These are phyloP conservation scores for Penicillium roqueforti DNA, from an alignment of 495 filamentous ascomycete species.

Conservation along the genomic window DNA sequence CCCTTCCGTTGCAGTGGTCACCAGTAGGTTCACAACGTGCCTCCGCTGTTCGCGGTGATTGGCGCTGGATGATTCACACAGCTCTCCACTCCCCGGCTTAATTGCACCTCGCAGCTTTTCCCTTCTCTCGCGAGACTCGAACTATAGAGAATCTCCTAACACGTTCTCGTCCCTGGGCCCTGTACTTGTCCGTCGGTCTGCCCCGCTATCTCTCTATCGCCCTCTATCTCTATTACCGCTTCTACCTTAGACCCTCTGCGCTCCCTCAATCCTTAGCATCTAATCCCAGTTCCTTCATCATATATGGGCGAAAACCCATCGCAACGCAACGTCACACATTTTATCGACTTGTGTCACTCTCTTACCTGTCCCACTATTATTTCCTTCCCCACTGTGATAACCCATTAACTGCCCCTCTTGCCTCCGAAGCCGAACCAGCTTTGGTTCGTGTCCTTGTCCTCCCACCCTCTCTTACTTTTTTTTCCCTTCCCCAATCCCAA, in stretches of 20 bases:
- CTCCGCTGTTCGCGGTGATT: constrained; percentile 21
- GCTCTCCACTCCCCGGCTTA: constrained; percentile 19
- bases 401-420: constrained; percentile 12
- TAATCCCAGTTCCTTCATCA: too few species aligned
- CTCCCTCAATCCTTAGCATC: not conserved
- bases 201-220: not conserved
- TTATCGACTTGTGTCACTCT: constrained; percentile 17
- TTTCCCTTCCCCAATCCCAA: not conserved
- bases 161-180: not conserved
- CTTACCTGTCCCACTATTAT: constrained; percentile 21
- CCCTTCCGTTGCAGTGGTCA: not conserved
- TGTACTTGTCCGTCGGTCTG: not conserved
- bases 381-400: constrained; percentile 21
- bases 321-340: constrained; percentile 7
- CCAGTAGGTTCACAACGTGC: constrained; percentile 21
- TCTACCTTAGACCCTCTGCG: not conserved
- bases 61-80: constrained; percentile 12
- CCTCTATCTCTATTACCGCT: not conserved
- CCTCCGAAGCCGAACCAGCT: constrained; percentile 6
- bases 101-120: constrained; percentile 18
- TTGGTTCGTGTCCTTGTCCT: not conserved
- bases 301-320: too few species aligned
- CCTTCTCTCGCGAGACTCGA: constrained; percentile 1
- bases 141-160: constrained; percentile 4
- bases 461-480: not conserved